Evolutionary conservation across 176 grass and related monocot genomes (phyloP).

Genomic region (Triticum dicoccoides): DNA sequence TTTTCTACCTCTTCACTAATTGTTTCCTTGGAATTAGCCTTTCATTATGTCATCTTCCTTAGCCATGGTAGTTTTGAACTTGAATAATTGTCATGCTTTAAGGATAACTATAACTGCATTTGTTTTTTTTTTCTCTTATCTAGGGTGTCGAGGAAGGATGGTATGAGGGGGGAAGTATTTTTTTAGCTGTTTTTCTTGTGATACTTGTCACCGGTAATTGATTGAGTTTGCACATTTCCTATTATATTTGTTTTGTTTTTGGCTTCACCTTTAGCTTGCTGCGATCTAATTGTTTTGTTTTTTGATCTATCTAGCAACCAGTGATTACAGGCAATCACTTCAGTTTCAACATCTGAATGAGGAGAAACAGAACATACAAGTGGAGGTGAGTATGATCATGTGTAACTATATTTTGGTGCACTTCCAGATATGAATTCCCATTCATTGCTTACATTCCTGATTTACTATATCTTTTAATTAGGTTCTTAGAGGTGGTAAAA

Average conservation of each 20-base stretch:
- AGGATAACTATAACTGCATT: not conserved
- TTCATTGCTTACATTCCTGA: constrained; percentile 11
- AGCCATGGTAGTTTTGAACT: not conserved
- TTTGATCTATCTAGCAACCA: constrained; percentile 56
- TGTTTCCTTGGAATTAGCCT: constrained; percentile 19
- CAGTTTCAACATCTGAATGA: constrained; percentile 95
- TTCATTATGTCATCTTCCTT: not conserved
- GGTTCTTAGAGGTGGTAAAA: constrained; percentile 92
- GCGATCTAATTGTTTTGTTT: constrained; percentile 21
- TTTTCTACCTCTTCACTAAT: constrained; percentile 21
- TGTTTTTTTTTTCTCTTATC: constrained; percentile 20
- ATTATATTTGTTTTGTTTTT: not conserved
- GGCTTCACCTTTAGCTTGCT: not conserved
- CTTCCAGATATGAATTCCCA: constrained; percentile 7
- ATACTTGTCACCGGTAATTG: constrained; percentile 88
- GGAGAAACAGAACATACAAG: constrained; percentile 95
- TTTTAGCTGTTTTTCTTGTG: constrained; percentile 95
- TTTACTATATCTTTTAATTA: constrained; percentile 33
- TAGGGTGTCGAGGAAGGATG: constrained; percentile 88
- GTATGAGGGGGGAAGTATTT: constrained; percentile 98
- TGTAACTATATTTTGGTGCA: constrained; percentile 16
- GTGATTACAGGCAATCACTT: constrained; percentile 95
- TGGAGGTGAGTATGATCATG: constrained; percentile 62
- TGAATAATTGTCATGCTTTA: constrained; percentile 2
- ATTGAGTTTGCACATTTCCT: not conserved